Evolutionary conservation across 2,329 filamentous ascomycete species (phyloP).

Genomic region (Lasiodiplodia sp.): DNA sequence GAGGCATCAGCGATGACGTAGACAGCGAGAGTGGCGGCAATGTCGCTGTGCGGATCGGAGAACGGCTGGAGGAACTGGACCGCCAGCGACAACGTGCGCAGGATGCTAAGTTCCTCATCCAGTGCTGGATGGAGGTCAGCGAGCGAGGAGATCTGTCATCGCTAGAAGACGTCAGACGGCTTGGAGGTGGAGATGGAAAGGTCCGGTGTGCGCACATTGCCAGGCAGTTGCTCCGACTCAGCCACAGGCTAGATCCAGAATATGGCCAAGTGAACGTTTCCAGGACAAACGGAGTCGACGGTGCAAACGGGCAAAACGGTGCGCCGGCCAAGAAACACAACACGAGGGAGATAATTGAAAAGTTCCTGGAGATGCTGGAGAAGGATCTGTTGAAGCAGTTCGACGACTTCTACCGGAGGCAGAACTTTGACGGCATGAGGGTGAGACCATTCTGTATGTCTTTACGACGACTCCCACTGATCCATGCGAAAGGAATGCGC

Average conservation of each 20-base stretch:
- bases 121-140: slow-evolving; percentile 96
- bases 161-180: slow-evolving; percentile 86
- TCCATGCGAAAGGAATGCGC: slow-evolving; percentile 72
- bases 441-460: slow-evolving; percentile 21
- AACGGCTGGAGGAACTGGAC: slow-evolving; percentile 91
- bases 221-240: slow-evolving; percentile 91
- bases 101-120: slow-evolving; percentile 93
- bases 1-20: slow-evolving; percentile 60
- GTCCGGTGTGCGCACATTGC: slow-evolving; percentile 94
- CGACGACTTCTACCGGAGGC: slow-evolving; percentile 92
- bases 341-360: slow-evolving; percentile 90
- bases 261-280: slow-evolving; percentile 57
- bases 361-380: slow-evolving; percentile 93
- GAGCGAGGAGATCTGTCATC: slow-evolving; percentile 85
- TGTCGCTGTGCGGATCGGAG: slow-evolving; percentile 92
- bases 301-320: slow-evolving; percentile 57
- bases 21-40: slow-evolving; percentile 73
- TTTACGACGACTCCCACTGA: neutral
- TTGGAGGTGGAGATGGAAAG: slow-evolving; percentile 88
- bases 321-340: slow-evolving; percentile 54
- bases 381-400: slow-evolving; percentile 96
- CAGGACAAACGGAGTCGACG: slow-evolving; percentile 46
- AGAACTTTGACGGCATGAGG: slow-evolving; percentile 98
- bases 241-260: slow-evolving; percentile 82
- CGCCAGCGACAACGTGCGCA: slow-evolving; percentile 87